Evolutionary conservation across 352 stramenopile species (phyloP).

Genomic region (Pythium oligandrum): DNA sequence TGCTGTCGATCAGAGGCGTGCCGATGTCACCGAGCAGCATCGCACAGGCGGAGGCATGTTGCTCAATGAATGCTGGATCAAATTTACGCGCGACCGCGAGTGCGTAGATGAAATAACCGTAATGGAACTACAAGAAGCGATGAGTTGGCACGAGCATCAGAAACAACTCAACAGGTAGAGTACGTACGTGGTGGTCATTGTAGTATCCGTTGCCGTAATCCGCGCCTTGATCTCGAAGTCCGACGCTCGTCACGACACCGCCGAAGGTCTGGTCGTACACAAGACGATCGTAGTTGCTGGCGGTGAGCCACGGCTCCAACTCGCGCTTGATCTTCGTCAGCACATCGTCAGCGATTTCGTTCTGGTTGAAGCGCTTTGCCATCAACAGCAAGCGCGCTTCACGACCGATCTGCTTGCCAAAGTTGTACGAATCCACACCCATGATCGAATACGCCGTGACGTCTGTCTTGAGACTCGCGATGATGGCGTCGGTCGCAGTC

Average conservation of each 20-base stretch:
- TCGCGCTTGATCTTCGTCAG: conserved; percentile 54
- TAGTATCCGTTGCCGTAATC: conserved; percentile 89
- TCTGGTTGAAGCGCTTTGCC: conserved; percentile 64
- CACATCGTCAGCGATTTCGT: conserved; percentile 33
- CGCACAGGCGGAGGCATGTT: conserved; percentile 41
- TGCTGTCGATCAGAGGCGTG: conserved; percentile 34
- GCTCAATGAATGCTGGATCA: conserved; percentile 62
- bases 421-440: conserved; percentile 67
- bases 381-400: conserved; percentile 72
- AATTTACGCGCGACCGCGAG: conserved; percentile 73
- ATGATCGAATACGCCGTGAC: conserved; percentile 42
- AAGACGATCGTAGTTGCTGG: conserved; percentile 61
- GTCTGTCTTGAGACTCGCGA: conserved; percentile 40
- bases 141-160: too few species aligned
- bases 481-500: conserved; percentile 40
- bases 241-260: conserved; percentile 88
- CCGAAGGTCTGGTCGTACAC: conserved; percentile 93
- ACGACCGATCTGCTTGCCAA: conserved; percentile 74
- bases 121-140: conserved; percentile 84
- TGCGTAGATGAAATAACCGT: conserved; percentile 91
- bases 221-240: conserved; percentile 41
- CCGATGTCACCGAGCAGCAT: conserved; percentile 72
- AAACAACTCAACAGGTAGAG: conserved; percentile 1
- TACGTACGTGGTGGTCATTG: conserved; percentile 80
- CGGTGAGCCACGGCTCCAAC: conserved; percentile 56